Evolutionary conservation across 441 rosid genomes (phyloP).

Genomic region (Syzygium malaccense): DNA sequence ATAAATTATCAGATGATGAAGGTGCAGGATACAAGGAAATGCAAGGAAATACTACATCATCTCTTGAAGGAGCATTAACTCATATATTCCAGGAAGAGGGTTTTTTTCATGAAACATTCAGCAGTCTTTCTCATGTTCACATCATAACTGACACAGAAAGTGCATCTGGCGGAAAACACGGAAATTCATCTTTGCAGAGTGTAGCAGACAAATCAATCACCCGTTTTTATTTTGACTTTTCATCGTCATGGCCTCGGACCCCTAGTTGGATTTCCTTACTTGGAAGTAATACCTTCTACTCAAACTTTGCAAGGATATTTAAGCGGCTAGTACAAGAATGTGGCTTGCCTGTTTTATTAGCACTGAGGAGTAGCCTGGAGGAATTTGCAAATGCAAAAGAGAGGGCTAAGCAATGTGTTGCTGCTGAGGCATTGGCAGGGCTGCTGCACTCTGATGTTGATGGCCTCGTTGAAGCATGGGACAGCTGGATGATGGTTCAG

Average conservation of each 20-base stretch:
- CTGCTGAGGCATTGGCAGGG: conserved; percentile 98
- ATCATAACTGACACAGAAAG: conserved; percentile 69
- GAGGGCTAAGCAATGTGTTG: conserved; percentile 99
- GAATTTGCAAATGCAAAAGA: conserved; percentile 91
- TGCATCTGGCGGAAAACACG: conserved; percentile 77
- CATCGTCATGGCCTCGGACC: conserved; percentile 99
- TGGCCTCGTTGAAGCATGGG: conserved; percentile 85
- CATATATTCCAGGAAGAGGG: conserved; percentile 91
- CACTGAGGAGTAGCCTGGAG: conserved; percentile 69
- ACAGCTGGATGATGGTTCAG: conserved; percentile 87
- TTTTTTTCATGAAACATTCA: conserved; percentile 83
- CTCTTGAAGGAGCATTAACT: conserved; percentile 78
- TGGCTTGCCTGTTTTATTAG: conserved; percentile 76
- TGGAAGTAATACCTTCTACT: conserved; percentile 89
- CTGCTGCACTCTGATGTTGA: conserved; percentile 84
- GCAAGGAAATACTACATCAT: conserved; percentile 47
- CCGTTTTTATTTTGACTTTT: conserved; percentile 93
- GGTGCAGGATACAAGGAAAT: conserved; percentile 22
- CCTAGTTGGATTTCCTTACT: conserved; percentile 97
- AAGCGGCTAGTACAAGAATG: conserved; percentile 97
- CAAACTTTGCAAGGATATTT: conserved; percentile 92
- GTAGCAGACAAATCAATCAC: conserved; percentile 95
- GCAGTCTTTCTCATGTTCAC: conserved; percentile 97
- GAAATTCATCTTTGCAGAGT: conserved; percentile 88
- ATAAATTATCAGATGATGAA: conserved; percentile 61